Evolutionary conservation across 352 stramenopile species (phyloP), one percentile per base, ranked within the genome.

Genomic region (Halophytophthora polymorphica): DNA sequence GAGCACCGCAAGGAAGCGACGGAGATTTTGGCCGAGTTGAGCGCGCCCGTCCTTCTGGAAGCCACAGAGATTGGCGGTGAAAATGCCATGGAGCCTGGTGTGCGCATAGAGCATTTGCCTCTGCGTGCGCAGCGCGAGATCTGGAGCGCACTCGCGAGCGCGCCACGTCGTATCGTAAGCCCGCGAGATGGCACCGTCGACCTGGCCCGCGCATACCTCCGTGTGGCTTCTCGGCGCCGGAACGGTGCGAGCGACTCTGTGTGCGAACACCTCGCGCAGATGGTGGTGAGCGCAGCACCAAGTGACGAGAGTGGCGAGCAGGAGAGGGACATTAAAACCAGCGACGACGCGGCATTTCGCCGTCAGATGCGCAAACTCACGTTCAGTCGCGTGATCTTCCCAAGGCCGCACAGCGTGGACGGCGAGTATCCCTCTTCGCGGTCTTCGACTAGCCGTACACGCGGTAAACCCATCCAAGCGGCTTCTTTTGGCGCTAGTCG

Each of bases 91-190:
- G 50, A 58, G 21, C 58, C 71, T 21, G 70, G 73, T 0, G 40
- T 90, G 0, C 41, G 60, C 7, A 57, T 90, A 29, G 74, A 90
- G 38, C 49, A 67, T 22, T 40, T 83, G 33, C 37, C 61, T 8
- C 23, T 78, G 19, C 21, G 45, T 17, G 66, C 64, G 3, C 79
- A 90, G 47, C 74, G 79, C 0, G 70, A 84, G 29, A 57, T 86
- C 18, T 90, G 74, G 77, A 85, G 74, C 36, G 72, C 73, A 28
- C 53, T 88, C 21, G 66, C 68, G 11, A 73, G 63, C 23, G 35
- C 49, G 25, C 35, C 41, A 14, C 18, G 18, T 6, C 11, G 3
- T 5, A 44, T n/a, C 21, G 61, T 53, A 18, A 58, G 51, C 38
- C 46, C 47, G 1, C 41, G 23, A 39, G 31, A 43, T 5, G 51